Evolutionary conservation across 2,329 filamentous ascomycete species (phyloP).

Genomic region (Tolypocladium sp.): DNA sequence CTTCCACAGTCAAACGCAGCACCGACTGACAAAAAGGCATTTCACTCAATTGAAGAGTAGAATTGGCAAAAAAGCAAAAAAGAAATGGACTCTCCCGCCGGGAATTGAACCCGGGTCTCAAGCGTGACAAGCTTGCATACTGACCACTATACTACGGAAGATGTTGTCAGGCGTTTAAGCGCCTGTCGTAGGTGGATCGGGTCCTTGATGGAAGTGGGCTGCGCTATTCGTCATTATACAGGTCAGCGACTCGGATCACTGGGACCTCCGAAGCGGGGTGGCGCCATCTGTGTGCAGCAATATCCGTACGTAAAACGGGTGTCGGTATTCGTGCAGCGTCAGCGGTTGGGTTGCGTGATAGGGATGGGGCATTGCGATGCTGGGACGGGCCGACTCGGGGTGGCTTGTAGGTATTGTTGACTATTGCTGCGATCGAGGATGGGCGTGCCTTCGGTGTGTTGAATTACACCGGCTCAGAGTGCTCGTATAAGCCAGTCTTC

Average conservation of each 20-base stretch:
- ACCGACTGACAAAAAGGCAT: not conserved
- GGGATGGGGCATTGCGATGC: not conserved
- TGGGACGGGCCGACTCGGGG: not conserved
- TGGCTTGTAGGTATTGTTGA: not conserved
- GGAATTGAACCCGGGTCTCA: conserved; percentile 7
- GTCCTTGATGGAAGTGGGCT: not conserved
- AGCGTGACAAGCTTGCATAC: conserved; percentile 7
- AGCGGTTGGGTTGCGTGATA: not conserved
- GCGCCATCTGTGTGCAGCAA: not conserved
- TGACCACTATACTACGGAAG: conserved; percentile 10
- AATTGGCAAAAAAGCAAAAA: not conserved
- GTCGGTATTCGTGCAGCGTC: not conserved
- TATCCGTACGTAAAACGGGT: not conserved
- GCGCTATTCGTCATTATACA: not conserved
- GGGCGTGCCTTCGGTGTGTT: not conserved
- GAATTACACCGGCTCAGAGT: not conserved
- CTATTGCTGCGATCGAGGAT: not conserved
- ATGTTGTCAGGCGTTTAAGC: conserved; percentile 5
- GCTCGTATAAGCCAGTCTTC: not conserved
- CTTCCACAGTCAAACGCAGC: not conserved
- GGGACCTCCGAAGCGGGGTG: not conserved
- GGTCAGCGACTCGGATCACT: rapidly evolving
- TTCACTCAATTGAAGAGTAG: not conserved
- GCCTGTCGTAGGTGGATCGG: conserved; percentile 10
- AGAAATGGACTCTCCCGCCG: conserved; percentile 4